phyloP scores from a whole-genome alignment of 1,284 basidiomycete genomes.

The Puccinia polysora region DNA sequence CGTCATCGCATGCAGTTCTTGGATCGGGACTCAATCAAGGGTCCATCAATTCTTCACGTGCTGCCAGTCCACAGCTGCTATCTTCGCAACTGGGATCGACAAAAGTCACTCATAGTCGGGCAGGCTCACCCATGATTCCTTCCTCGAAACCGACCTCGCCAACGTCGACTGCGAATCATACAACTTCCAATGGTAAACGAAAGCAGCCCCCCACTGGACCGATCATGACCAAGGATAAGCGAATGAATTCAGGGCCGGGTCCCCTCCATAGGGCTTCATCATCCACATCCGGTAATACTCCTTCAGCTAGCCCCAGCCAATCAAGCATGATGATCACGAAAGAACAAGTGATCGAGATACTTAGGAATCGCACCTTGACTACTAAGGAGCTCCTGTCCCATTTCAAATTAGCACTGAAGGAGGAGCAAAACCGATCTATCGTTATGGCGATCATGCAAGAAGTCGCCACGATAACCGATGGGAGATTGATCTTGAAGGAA shows the following conservation, averaged over 20 bases:
- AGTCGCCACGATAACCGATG: not conserved
- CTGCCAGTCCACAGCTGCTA: slow-evolving; percentile 33
- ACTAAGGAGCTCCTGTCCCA: slow-evolving; percentile 37
- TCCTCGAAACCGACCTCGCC: slow-evolving; percentile 7
- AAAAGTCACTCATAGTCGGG: slow-evolving; percentile 17
- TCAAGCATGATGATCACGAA: not conserved
- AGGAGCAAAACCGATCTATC: not conserved
- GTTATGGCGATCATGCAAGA: slow-evolving; percentile 2
- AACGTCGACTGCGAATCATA: not conserved
- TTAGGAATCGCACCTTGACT: not conserved
- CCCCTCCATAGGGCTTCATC: not conserved
- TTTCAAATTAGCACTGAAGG: slow-evolving; percentile 28
- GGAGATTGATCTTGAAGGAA: slow-evolving; percentile 3
- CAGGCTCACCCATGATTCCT: slow-evolving; percentile 14
- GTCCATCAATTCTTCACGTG: slow-evolving; percentile 14
- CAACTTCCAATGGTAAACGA: slow-evolving; percentile 21
- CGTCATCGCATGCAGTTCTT: slow-evolving; percentile 15
- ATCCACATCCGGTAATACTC: not conserved
- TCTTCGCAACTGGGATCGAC: slow-evolving; percentile 3
- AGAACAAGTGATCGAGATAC: slow-evolving; percentile 17
- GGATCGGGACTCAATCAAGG: not conserved
- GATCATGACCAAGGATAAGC: slow-evolving; percentile 29
- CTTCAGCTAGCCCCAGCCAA: slow-evolving; percentile 2
- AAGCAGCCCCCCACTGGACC: slow-evolving; percentile 26
- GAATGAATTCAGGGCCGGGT: slow-evolving; percentile 14